Base-by-base conservation (phyloP, 2,329 filamentous ascomycete genomes). In the Chaetomiaceae sp. region DNA sequence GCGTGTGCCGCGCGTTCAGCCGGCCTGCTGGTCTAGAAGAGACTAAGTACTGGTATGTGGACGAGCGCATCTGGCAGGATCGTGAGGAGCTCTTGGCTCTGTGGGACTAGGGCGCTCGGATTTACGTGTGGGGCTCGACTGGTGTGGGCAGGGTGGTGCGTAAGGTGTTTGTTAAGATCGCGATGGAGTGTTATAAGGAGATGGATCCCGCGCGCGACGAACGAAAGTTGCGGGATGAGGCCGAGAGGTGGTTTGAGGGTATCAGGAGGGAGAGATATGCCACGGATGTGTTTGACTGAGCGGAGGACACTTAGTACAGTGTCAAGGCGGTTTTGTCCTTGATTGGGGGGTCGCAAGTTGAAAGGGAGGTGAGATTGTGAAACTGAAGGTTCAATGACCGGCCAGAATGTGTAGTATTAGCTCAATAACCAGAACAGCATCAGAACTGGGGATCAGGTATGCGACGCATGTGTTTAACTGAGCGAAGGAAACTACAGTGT, bases 111-210 rank as follows among this genome's bases (percentile, higher is more conserved):
- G 66, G 64, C 0, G 65, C 78, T 0, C 74, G 75, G 57, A 62
- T 83, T 4, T 84, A 76, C 58, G 76, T 84, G 0, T 85, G 81
- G 56, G 81, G 82, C 0, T 74, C 72, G 32, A 63, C 68, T 10
- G 59, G 58, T 8, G 61, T 76, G 3, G 70, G 66, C 2, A 65
- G 69, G 34, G 66, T 60, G 1, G 66, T 75, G 4, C 62, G 66
- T 45, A 62, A 65, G 43, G 53, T 53, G 14, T 47, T 62, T 11
- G 54, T 70, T 14, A 58, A 56, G 40, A 62, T 70, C 19, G 62
- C 67, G 6, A 56, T 64, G 20, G 63, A n/a, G n/a, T n/a, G n/a
- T n/a, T n/a, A n/a, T n/a, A n/a, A n/a, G n/a, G n/a, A n/a, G n/a
- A n/a, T n/a, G n/a, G n/a, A n/a, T n/a, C n/a, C n/a, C n/a, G n/a